Evolutionary conservation across 331 rosid genomes (phyloP), one percentile per base, ranked within the genome.

Genomic region (Stylosanthes scabra): DNA sequence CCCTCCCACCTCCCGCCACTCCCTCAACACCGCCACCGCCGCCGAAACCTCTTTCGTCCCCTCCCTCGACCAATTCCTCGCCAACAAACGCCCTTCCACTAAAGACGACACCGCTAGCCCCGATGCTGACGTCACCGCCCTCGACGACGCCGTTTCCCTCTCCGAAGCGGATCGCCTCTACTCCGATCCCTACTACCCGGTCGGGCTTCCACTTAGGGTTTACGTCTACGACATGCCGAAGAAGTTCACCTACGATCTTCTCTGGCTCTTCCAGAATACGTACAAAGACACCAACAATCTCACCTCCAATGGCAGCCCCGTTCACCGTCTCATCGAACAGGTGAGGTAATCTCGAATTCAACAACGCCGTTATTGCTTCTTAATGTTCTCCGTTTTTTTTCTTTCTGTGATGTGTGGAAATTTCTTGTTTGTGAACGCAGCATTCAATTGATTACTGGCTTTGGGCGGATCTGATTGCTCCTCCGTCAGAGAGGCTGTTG

Each of bases 261-360:
- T 93, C 6, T 76, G 86, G 85, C 84, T 89, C 64, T 93, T 93
- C 82, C 55, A 65, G 9, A 82, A 81, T 8, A 79, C 90, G 3
- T 93, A 91, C 63, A 76, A 59, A 51, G 89, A 83, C 9, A 93
- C 97, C 46, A 84, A 86, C 40, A 91, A 93, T 81, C 91, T 93
- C 70, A 93, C 97, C 83, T 93, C 98, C 9, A 93, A 93, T 61
- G 98, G 98, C 16, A 89, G 97, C 81, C 98, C 98, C 61, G 93
- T 93, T 27, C 98, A 93, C 79, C 95, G 98, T 57, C 96, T 93
- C 64, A 78, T 93, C 80, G 94, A 89, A 72, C 98, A 93, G 98
- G 97, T 51, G 9, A 51, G 13, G n/a, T 9, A 46, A 46, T 11
- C 51, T 49, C 54, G 7, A 49, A 11, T 49, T 49, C n/a, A 1